Evolutionary conservation across 768 basidiomycete genomes (phyloP), one percentile per base, ranked within the genome.

Genomic region (Tulasnella sp.): DNA sequence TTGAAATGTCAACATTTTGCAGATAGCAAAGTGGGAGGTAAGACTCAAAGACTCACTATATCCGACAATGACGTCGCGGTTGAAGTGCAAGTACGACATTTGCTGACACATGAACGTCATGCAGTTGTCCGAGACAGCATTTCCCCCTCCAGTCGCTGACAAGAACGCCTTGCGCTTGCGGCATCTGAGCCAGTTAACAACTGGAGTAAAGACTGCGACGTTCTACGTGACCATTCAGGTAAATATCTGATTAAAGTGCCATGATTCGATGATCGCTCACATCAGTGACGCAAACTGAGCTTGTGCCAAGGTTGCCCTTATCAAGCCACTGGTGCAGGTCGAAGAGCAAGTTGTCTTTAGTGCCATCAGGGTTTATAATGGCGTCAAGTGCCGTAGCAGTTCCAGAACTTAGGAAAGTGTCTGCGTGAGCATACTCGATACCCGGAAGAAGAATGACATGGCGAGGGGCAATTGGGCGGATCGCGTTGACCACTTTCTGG

Each of bases 391-490:
- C 80, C 16, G 86, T 86, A 62, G 87, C 87, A 36, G 84, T 83
- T 48, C 87, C 88, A 4, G 62, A 68, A 62, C 76, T 85, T 31
- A 68, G 4, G 62, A 68, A 68, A 16, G 62, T 68, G 62, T 68
- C 62, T 24, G 62, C 62, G 16, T 68, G 62, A 27, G 62, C 62
- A 12, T 36, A 68, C 62, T 68, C 62, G 62, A 68, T 19, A 68
- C 88, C 88, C 1, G 88, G 88, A 71, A 89, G 84, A 34, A 87
- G 85, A 68, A 89, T 86, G 82, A 83, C 85, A 82, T 88, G 87
- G 31, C 83, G 81, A 12, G 82, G 85, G 3, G 88, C 85, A 21
- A 88, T 87, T 0, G 87, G 52, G 74, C 87, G 86, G 80, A 88
- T 86, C 8, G 87, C 86, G 79, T 85, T 87, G 80, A 88, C 86